Evolutionary conservation across 2,329 filamentous ascomycete genomes (phyloP).

Genomic region (Cercospora zeae-maydis): DNA sequence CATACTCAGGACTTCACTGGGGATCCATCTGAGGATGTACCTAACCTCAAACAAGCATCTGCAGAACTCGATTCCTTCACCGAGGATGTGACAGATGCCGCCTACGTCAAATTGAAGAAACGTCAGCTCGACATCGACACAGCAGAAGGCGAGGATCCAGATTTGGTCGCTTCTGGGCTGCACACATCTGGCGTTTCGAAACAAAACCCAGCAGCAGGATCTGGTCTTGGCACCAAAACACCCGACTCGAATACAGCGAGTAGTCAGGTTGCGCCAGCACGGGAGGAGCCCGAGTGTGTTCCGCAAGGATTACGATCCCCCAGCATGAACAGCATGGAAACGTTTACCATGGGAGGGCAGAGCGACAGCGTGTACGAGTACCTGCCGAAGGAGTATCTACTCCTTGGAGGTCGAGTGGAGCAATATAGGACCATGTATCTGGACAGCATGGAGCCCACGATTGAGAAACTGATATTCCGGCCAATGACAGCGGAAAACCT

Average conservation of each 20-base stretch:
- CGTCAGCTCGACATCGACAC: constrained; percentile 5
- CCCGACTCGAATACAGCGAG: not conserved
- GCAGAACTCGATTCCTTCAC: constrained; percentile 2
- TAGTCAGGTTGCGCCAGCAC: not conserved
- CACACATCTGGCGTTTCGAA: not conserved
- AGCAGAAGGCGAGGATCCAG: not conserved
- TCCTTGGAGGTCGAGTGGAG: constrained; percentile 68
- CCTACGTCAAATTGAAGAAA: not conserved
- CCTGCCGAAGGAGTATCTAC: constrained; percentile 62
- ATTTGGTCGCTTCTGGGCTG: not conserved
- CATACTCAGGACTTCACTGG: not conserved
- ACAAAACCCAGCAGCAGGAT: not conserved
- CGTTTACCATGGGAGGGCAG: constrained; percentile 55
- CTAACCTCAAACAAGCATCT: constrained; percentile 7
- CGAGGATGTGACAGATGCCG: not conserved
- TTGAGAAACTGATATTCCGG: constrained; percentile 70
- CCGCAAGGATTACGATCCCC: constrained; percentile 55
- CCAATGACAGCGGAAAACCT: constrained; percentile 67
- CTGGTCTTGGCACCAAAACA: not conserved
- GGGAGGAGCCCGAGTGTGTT: constrained; percentile 21
- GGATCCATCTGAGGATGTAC: constrained; percentile 5
- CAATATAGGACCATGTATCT: constrained; percentile 74
- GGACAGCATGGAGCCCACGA: constrained; percentile 62
- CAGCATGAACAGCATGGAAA: constrained; percentile 46
- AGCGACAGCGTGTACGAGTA: constrained; percentile 58